Evolutionary conservation across 192 early-diverging fungal species (phyloP).

Genomic region (Podochytrium sp.): DNA sequence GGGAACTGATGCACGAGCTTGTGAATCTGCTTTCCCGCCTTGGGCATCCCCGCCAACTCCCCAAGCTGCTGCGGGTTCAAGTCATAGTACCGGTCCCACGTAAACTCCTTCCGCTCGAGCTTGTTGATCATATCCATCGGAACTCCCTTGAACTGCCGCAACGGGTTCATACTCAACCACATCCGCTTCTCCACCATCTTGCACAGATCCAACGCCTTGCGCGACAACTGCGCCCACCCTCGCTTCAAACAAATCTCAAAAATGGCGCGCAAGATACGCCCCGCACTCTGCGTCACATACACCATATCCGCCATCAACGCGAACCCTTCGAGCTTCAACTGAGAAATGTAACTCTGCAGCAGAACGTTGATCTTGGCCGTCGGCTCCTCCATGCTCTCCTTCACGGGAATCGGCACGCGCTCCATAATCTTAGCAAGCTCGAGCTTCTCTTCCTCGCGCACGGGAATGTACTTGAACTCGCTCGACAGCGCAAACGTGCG

Average conservation of each 20-base stretch:
- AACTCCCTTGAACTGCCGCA: conserved; percentile 86
- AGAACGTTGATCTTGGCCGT: conserved; percentile 93
- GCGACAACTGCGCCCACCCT: conserved; percentile 92
- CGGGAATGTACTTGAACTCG: conserved; percentile 94
- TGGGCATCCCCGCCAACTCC: conserved; percentile 83
- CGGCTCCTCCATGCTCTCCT: conserved; percentile 88
- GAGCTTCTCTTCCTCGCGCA: conserved; percentile 92
- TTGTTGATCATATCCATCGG: conserved; percentile 81
- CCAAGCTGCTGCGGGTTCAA: conserved; percentile 90
- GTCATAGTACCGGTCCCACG: conserved; percentile 95
- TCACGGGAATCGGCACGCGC: conserved; percentile 94
- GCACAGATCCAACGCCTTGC: conserved; percentile 88
- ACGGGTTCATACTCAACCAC: conserved; percentile 95
- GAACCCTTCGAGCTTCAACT: conserved; percentile 90
- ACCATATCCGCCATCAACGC: conserved; percentile 98
- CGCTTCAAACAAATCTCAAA: conserved; percentile 95
- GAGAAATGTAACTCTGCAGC: conserved; percentile 94
- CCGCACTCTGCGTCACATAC: conserved; percentile 95
- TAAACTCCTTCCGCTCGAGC: conserved; percentile 91
- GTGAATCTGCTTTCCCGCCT: conserved; percentile 89
- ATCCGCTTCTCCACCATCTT: conserved; percentile 96
- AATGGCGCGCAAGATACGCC: conserved; percentile 91
- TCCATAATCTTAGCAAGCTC: conserved; percentile 88
- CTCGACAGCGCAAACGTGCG: conserved; percentile 84
- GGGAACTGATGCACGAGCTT: conserved; percentile 93